Percentiles rank a stretch among this genome's conserved stretches.
These are phyloP conservation scores for Clonostachys solani DNA, from an alignment of 2,329 filamentous ascomycete genomes.

Conservation along the genomic window DNA sequence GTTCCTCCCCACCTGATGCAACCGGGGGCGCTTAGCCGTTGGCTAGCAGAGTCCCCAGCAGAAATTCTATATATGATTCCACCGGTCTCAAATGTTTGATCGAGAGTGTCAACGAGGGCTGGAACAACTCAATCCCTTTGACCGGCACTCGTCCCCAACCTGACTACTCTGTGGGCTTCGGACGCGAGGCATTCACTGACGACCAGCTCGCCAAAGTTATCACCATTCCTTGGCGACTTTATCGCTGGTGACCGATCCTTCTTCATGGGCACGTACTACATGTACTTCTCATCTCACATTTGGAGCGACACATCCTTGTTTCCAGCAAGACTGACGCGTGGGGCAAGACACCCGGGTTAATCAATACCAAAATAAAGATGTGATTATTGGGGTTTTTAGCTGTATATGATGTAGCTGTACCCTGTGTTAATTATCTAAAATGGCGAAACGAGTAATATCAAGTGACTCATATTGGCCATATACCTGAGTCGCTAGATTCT, in stretches of 20 bases:
- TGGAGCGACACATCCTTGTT: no score
- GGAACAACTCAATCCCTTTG: constrained; percentile 1
- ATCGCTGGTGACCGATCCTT: constrained; percentile 24
- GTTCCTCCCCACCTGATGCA: no score
- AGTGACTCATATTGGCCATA: no score
- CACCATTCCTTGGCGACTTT: constrained; percentile 26
- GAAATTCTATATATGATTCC: constrained; percentile 5
- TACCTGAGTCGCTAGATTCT: no score
- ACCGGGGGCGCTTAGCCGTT: no score
- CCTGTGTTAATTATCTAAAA: no score
- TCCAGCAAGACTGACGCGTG: no score
- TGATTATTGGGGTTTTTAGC: no score
- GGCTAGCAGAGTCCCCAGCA: not conserved
- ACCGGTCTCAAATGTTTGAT: constrained; percentile 21
- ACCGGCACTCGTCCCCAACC: constrained; percentile 24
- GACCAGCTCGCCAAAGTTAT: constrained; percentile 30
- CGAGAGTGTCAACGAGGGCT: constrained; percentile 19
- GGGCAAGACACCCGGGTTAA: no score
- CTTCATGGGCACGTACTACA: constrained; percentile 38
- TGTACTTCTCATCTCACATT: constrained; percentile 25
- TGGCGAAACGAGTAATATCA: no score
- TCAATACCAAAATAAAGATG: no score
- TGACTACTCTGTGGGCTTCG: constrained; percentile 33
- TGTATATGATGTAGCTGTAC: no score
- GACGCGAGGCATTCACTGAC: constrained; percentile 29